Percentiles rank a stretch among this genome's conserved stretches.
Conservation (phyloP, 768 basidiomycete species). For the Gymnopilus junonius region DNA sequence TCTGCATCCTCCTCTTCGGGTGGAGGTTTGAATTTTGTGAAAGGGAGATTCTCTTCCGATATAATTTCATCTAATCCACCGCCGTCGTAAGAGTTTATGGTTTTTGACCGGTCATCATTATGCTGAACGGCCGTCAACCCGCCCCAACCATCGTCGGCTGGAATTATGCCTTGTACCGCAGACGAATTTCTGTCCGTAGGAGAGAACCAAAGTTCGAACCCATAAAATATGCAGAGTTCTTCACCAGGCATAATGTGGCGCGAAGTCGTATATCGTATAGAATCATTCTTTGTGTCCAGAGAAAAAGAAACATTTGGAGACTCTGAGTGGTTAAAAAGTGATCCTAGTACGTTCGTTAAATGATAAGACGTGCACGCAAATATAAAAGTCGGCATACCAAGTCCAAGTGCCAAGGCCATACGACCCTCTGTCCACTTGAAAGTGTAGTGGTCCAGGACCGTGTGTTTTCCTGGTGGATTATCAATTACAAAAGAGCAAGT, state of each 20-base stretch:
- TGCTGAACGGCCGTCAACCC: slow-evolving; percentile 38
- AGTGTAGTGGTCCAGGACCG: slow-evolving; percentile 74
- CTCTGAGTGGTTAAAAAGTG: slow-evolving; percentile 80
- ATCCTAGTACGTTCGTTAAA: slow-evolving; percentile 43
- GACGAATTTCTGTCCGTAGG: slow-evolving; percentile 31
- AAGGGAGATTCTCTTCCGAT: slow-evolving; percentile 66
- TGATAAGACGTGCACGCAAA: not conserved
- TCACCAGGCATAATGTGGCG: slow-evolving; percentile 60
- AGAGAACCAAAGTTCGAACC: slow-evolving; percentile 68
- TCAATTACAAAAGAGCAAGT: not conserved
- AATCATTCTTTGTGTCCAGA: slow-evolving; percentile 54
- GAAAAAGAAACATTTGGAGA: slow-evolving; percentile 72
- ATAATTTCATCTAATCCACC: slow-evolving; percentile 53
- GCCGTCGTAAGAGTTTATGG: slow-evolving; percentile 32
- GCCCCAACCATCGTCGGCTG: slow-evolving; percentile 50
- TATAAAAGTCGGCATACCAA: slow-evolving; percentile 52
- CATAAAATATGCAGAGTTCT: slow-evolving; percentile 83
- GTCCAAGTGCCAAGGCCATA: slow-evolving; percentile 79
- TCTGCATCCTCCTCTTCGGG: slow-evolving; percentile 67
- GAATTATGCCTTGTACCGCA: not conserved
- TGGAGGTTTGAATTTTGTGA: slow-evolving; percentile 59
- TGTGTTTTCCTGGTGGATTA: slow-evolving; percentile 45
- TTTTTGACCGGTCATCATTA: slow-evolving; percentile 21
- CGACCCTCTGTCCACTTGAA: slow-evolving; percentile 76
- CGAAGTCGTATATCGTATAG: slow-evolving; percentile 65